A percentile compares a stretch with the other conserved stretches of the same genome.
These are phyloP conservation scores for Candida sojae DNA, from an alignment of 1,139 yeast species.

Conservation along the genomic window DNA sequence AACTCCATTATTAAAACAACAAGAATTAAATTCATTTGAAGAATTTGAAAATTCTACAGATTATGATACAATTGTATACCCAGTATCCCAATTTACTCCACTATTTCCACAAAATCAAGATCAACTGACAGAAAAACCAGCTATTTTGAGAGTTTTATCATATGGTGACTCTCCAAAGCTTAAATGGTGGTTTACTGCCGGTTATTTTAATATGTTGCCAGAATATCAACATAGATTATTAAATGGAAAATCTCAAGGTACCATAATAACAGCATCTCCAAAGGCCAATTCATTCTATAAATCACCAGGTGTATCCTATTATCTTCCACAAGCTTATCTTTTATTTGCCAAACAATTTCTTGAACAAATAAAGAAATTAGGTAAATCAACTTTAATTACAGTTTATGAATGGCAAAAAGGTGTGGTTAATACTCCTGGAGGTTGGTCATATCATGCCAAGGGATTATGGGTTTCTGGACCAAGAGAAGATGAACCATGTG, in stretches of 20 bases:
- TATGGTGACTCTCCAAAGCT: slow-evolving; percentile 56
- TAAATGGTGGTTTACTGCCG: slow-evolving; percentile 92
- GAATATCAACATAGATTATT: slow-evolving; percentile 65
- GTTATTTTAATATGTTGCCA: slow-evolving; percentile 91
- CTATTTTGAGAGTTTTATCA: slow-evolving; percentile 61
- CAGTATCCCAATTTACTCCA: slow-evolving; percentile 90
- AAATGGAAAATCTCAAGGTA: slow-evolving; percentile 61
- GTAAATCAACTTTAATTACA: slow-evolving; percentile 49
- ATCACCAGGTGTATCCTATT: slow-evolving; percentile 79
- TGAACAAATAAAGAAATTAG: slow-evolving; percentile 47
- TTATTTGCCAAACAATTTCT: slow-evolving; percentile 73
- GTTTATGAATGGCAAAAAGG: slow-evolving; percentile 89
- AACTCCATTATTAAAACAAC: slow-evolving; percentile 56
- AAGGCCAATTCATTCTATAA: slow-evolving; percentile 90
- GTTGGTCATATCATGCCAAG: slow-evolving; percentile 99
- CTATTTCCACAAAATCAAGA: slow-evolving; percentile 58
- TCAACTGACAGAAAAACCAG: slow-evolving; percentile 77
- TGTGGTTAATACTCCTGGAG: slow-evolving; percentile 72
- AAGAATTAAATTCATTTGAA: slow-evolving; percentile 35
- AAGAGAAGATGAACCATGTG: slow-evolving; percentile 56
- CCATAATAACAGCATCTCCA: slow-evolving; percentile 87
- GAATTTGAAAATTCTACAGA: slow-evolving; percentile 25
- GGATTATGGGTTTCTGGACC: slow-evolving; percentile 86
- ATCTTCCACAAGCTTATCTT: slow-evolving; percentile 85
- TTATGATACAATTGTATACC: slow-evolving; percentile 75